Percentiles rank a stretch among this genome's conserved stretches.
phyloP scores from a whole-genome alignment of 1,284 basidiomycete genomes.

The Ustilago tritici region DNA sequence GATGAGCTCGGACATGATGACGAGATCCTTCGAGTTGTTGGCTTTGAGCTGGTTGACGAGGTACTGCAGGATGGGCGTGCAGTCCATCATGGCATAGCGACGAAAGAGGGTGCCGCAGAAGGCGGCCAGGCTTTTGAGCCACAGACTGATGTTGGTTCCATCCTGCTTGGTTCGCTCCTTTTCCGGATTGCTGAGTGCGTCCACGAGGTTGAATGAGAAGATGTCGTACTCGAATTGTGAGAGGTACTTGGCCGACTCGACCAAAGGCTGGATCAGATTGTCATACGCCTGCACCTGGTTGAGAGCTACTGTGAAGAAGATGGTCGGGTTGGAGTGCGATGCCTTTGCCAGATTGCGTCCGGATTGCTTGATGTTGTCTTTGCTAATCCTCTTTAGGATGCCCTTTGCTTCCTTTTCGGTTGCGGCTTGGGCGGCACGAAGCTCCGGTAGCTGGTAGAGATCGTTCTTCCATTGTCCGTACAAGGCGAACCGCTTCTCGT shows the following conservation, averaged over 20 bases:
- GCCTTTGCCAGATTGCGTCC: slow-evolving; percentile 92
- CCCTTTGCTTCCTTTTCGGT: slow-evolving; percentile 72
- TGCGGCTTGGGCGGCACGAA: slow-evolving; percentile 72
- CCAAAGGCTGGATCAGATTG: slow-evolving; percentile 89
- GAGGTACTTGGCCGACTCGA: slow-evolving; percentile 89
- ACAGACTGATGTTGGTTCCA: slow-evolving; percentile 89
- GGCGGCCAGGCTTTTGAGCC: slow-evolving; percentile 87
- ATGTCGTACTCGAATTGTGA: slow-evolving; percentile 94
- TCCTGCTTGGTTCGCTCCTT: slow-evolving; percentile 90
- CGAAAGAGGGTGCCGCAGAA: slow-evolving; percentile 93
- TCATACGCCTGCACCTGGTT: slow-evolving; percentile 97
- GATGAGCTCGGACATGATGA: slow-evolving; percentile 90
- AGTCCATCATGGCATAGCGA: slow-evolving; percentile 80
- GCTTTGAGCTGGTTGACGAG: slow-evolving; percentile 83
- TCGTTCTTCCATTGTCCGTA: slow-evolving; percentile 95
- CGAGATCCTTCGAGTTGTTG: slow-evolving; percentile 83
- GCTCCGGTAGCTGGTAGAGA: slow-evolving; percentile 72
- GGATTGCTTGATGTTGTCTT: slow-evolving; percentile 81
- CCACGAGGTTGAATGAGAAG: slow-evolving; percentile 86
- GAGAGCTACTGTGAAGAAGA: slow-evolving; percentile 89
- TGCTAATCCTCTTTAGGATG: slow-evolving; percentile 67
- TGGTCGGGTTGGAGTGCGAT: slow-evolving; percentile 90
- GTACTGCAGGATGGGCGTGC: slow-evolving; percentile 87
- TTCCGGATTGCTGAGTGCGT: slow-evolving; percentile 82
- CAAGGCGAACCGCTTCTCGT: slow-evolving; percentile 83